A percentile compares a stretch with the other conserved stretches of the same genome.
These are phyloP conservation scores for Wallacemonas sp. DNA, from an alignment of 208 protist genomes.

Conservation along the genomic window DNA sequence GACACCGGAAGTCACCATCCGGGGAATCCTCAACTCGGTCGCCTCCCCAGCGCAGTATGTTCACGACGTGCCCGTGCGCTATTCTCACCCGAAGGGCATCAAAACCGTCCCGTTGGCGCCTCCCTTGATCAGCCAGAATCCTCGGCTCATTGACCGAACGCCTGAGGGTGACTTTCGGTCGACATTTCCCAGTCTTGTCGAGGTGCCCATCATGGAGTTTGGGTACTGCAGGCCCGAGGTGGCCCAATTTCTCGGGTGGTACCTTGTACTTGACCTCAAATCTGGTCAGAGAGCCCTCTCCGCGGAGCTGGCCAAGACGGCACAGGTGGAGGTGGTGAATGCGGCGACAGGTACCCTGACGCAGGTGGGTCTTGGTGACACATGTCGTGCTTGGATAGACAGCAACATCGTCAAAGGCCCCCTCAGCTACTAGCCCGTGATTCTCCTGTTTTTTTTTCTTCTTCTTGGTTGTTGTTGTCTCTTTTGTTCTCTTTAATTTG, in stretches of 20 bases:
- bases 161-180: neutral
- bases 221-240: neutral
- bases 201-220: neutral
- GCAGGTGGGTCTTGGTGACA: too few relatives aligned
- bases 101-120: neutral
- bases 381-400: too few relatives aligned
- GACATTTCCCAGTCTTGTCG: neutral
- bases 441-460: too few relatives aligned
- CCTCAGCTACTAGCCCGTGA: too few relatives aligned
- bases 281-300: neutral
- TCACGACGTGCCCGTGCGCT: neutral
- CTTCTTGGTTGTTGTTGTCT: too few relatives aligned
- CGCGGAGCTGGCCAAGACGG: too few relatives aligned
- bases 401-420: too few relatives aligned
- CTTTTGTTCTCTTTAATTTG: too few relatives aligned
- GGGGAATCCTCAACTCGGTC: neutral
- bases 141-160: slow-evolving; percentile 1
- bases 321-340: too few relatives aligned
- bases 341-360: too few relatives aligned
- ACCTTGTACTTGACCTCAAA: neutral
- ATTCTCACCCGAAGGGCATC: neutral
- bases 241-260: slow-evolving; percentile 2
- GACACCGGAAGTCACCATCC: neutral
- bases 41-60: neutral
- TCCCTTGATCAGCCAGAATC: neutral